Evolutionary conservation across 2,329 filamentous ascomycete species (phyloP).

Genomic region (Scorias spongiosa): DNA sequence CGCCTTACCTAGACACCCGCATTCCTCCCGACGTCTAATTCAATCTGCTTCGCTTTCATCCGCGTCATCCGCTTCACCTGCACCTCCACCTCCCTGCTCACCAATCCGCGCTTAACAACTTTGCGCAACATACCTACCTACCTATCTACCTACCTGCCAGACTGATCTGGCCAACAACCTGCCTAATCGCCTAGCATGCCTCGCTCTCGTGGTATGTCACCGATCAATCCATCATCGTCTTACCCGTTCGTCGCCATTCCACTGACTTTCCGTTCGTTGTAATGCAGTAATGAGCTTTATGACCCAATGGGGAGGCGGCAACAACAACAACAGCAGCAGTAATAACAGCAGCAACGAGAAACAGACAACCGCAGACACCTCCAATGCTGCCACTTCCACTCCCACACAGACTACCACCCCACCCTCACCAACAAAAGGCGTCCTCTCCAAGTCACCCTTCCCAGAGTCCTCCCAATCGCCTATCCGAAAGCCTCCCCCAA

Average conservation of each 20-base stretch:
- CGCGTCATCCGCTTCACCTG: no score
- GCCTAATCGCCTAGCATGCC: conserved; percentile 12
- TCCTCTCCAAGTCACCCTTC: not conserved
- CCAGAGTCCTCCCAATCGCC: conserved; percentile 1
- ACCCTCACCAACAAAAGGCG: not conserved
- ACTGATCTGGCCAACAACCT: no score
- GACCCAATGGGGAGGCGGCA: conserved; percentile 49
- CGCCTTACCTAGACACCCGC: not conserved
- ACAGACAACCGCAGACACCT: no score
- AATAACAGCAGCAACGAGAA: not conserved
- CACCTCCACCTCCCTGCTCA: no score
- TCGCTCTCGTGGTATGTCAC: conserved; percentile 20
- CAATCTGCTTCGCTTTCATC: no score
- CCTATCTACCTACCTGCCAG: no score
- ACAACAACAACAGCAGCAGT: not conserved
- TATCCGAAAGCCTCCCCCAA: conserved; percentile 7
- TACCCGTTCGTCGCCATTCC: conserved; percentile 1
- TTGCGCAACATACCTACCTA: no score
- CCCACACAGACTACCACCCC: not conserved
- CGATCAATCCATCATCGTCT: conserved; percentile 1
- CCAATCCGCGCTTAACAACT: no score
- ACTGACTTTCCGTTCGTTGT: conserved; percentile 1
- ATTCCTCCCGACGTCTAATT: no score
- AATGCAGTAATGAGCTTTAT: conserved; percentile 74
- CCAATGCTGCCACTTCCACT: not conserved